Percentiles rank a stretch among this genome's conserved stretches.
These are phyloP conservation scores for Xylaria multiplex DNA, from an alignment of 2,329 filamentous ascomycete genomes.

Conservation along the genomic window DNA sequence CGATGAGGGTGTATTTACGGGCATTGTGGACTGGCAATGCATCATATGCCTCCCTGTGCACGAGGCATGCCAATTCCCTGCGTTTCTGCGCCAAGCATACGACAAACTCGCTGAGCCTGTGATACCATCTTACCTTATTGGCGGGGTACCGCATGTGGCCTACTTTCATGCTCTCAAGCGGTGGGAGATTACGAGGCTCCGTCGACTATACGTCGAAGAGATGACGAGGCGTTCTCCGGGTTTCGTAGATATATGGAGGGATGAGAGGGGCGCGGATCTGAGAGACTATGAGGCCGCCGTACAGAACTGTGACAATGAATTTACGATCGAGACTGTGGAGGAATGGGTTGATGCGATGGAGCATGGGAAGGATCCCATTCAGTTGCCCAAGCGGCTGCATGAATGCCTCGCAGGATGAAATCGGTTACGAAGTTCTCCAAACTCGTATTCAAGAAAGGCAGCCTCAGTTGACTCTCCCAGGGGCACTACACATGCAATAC, in stretches of 20 bases:
- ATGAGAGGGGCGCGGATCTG: constrained; percentile 18
- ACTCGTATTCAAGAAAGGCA: too few relatives aligned
- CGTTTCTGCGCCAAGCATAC: constrained; percentile 44
- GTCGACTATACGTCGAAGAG: constrained; percentile 41
- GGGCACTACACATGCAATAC: too few relatives aligned
- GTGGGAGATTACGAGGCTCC: constrained; percentile 44
- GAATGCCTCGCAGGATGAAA: constrained; percentile 32
- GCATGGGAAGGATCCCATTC: constrained; percentile 4
- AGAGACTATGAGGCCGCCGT: constrained; percentile 49
- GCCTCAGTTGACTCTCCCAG: too few relatives aligned
- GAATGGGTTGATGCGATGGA: constrained; percentile 43
- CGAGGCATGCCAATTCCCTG: constrained; percentile 47
- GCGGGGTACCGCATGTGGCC: constrained; percentile 5
- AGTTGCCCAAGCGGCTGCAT: constrained; percentile 34
- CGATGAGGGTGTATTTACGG: constrained; percentile 45
- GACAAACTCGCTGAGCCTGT: constrained; percentile 38
- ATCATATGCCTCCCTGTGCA: constrained; percentile 48
- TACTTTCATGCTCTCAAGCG: constrained; percentile 39
- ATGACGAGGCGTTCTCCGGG: constrained; percentile 40
- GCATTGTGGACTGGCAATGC: constrained; percentile 51
- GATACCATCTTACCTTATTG: constrained; percentile 15
- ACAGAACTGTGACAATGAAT: constrained; percentile 46
- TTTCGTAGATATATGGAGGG: constrained; percentile 40
- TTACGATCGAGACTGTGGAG: constrained; percentile 38
- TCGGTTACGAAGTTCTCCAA: too few relatives aligned